A percentile compares a stretch with the other conserved stretches of the same genome.
Evolutionary conservation across 164 flowering plant species (phyloP).

Genomic region (Platanus orientalis): DNA sequence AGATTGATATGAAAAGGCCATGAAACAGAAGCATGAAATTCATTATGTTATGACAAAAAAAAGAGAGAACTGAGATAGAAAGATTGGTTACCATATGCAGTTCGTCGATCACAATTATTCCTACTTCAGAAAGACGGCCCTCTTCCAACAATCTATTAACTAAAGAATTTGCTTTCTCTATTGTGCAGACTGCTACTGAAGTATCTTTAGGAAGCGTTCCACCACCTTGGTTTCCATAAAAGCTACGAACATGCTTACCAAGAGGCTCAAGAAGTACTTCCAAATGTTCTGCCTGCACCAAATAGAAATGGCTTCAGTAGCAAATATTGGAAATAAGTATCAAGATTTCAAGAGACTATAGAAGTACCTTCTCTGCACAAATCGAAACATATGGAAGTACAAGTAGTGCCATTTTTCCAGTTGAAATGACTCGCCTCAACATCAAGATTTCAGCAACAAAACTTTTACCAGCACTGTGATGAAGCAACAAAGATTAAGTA

Average conservation of each 20-base stretch:
- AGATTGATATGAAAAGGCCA: no score
- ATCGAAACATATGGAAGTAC: conserved; percentile 97
- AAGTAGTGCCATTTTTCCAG: conserved; percentile 91
- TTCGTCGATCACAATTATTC: conserved; percentile 94
- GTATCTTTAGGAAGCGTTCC: conserved; percentile 93
- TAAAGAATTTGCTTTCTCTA: conserved; percentile 94
- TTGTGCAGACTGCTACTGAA: conserved; percentile 94
- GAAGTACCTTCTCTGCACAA: conserved; percentile 84
- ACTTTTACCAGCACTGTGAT: conserved; percentile 92
- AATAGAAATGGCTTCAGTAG: conserved; percentile 4
- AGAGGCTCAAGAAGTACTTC: conserved; percentile 84
- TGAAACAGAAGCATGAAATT: no score
- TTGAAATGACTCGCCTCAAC: conserved; percentile 68
- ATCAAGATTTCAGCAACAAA: conserved; percentile 96
- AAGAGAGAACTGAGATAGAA: background rate
- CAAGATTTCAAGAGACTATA: conserved; percentile 1
- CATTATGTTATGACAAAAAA: background rate
- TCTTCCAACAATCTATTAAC: conserved; percentile 90
- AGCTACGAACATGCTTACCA: conserved; percentile 89
- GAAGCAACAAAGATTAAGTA: conserved; percentile 10
- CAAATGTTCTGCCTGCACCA: conserved; percentile 80
- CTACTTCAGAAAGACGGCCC: conserved; percentile 93
- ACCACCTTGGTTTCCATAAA: conserved; percentile 95
- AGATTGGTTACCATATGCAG: conserved; percentile 74
- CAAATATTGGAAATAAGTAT: background rate